A percentile compares a stretch with the other conserved stretches of the same genome.
Conservation (phyloP, 805 yeast species). For the Yarrowia keelungensis region DNA sequence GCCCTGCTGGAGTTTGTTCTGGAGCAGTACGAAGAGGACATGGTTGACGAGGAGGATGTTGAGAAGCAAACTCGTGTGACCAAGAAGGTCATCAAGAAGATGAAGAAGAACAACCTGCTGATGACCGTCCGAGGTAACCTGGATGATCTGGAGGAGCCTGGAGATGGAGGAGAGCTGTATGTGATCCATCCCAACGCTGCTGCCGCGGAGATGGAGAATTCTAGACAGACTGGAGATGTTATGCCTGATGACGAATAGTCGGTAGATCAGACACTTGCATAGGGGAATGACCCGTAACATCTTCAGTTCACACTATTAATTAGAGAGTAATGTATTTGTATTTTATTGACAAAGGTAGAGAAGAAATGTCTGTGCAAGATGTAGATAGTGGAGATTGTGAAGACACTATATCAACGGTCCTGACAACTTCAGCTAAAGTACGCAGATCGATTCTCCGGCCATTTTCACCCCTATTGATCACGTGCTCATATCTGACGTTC, state of each 20-base stretch:
- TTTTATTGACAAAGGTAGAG: neutral
- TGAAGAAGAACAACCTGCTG: constrained; percentile 83
- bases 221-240: constrained; percentile 14
- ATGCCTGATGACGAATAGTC: constrained; percentile 37
- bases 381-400: too few relatives aligned
- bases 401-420: too few relatives aligned
- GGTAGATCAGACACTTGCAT: neutral
- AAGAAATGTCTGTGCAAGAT: neutral
- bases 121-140: constrained; percentile 65
- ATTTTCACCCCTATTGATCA: too few relatives aligned
- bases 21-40: constrained; percentile 70
- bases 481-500: too few relatives aligned
- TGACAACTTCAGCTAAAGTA: too few relatives aligned
- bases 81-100: constrained; percentile 77
- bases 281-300: neutral
- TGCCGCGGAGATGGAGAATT: constrained; percentile 27
- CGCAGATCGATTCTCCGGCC: too few relatives aligned
- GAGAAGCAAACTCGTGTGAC: constrained; percentile 74
- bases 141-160: constrained; percentile 46
- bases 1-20: constrained; percentile 84
- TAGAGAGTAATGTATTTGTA: constrained; percentile 29
- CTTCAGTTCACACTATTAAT: neutral
- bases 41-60: constrained; percentile 73
- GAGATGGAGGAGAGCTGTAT: constrained; percentile 41
- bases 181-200: constrained; percentile 50